Percentiles rank a stretch among this genome's conserved stretches.
Conservation (phyloP, 164 flowering plant genomes). For the Platanus orientalis region DNA sequence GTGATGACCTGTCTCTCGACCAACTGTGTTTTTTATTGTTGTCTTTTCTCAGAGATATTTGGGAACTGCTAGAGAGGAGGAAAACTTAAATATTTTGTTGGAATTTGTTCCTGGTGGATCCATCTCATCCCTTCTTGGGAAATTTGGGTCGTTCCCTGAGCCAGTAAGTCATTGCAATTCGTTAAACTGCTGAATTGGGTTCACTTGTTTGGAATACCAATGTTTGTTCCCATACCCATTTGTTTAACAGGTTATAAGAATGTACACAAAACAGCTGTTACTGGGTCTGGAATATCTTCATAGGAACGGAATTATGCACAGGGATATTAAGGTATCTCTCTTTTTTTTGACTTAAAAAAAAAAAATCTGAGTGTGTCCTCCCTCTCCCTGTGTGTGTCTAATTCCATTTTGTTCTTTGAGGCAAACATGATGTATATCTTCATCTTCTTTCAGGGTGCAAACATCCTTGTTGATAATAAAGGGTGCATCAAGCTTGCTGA, state of each 20-base stretch:
- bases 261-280: constrained; percentile 81
- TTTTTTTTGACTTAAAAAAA: neutral
- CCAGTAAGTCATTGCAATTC: constrained; percentile 50
- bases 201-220: constrained; percentile 5
- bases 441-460: constrained; percentile 65
- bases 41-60: constrained; percentile 66
- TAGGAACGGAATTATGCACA: constrained; percentile 84
- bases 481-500: constrained; percentile 98
- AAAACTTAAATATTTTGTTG: constrained; percentile 72
- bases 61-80: constrained; percentile 93
- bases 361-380: neutral
- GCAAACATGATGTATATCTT: neutral
- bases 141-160: constrained; percentile 95
- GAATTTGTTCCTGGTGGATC: constrained; percentile 99
- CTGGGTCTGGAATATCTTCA: constrained; percentile 91
- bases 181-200: neutral
- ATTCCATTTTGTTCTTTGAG: too few species aligned
- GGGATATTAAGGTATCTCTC: constrained; percentile 83
- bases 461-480: constrained; percentile 92
- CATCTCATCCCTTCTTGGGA: constrained; percentile 88
- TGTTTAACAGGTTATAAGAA: constrained; percentile 70
- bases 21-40: constrained; percentile 11
- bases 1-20: constrained; percentile 4
- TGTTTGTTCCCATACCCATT: constrained; percentile 1
- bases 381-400: neutral